Evolutionary conservation across 169 alveolate species (phyloP), one percentile per base, ranked within the genome.

Genomic region (Babesia caballi): DNA sequence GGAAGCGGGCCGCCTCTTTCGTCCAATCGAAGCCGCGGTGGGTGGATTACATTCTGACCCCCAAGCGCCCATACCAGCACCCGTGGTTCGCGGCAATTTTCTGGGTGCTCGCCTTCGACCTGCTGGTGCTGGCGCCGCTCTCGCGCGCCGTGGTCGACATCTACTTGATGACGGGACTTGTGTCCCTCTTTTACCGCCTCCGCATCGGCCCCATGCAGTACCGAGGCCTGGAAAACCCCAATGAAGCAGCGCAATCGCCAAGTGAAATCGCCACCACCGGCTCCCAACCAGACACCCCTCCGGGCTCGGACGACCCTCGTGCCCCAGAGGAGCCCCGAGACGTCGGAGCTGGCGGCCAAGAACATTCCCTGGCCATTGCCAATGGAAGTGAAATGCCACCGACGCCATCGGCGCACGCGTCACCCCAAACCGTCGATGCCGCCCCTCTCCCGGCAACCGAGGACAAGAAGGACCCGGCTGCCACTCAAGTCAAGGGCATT

Each of bases 61-160:
- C 82, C 25, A 60, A 30, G 38, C 28, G 52, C 30, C 56, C 61
- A n/a, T n/a, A 32, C 23, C 32, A 63, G 32, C 72, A 78, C 58
- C 49, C 65, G 17, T 57, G 38, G 32, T 78, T 50, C 70, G 21
- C 59, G 14, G 14, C 49, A 8, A 23, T 54, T 0, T 78, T 78
- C 53, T 78, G 87, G 87, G 30, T 67, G 21, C 12, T 78, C 5
- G 36, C 56, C n/a, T 59, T 57, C 23, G 77, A 78, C 35, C 63
- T 68, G 7, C 46, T 68, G 58, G 87, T 68, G 4, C 32, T 57
- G 6, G 67, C 80, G 35, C 52, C 70, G 17, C 59, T 68, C 2
- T 53, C 68, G 33, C 46, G 57, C 36, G 40, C 30, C 19, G 65
- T 74, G 27, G 33, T 78, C 30, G 73, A 51, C 23, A 14, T 61